Base-by-base conservation (phyloP, 164 flowering plant genomes). In the Stephania cephalantha region DNA sequence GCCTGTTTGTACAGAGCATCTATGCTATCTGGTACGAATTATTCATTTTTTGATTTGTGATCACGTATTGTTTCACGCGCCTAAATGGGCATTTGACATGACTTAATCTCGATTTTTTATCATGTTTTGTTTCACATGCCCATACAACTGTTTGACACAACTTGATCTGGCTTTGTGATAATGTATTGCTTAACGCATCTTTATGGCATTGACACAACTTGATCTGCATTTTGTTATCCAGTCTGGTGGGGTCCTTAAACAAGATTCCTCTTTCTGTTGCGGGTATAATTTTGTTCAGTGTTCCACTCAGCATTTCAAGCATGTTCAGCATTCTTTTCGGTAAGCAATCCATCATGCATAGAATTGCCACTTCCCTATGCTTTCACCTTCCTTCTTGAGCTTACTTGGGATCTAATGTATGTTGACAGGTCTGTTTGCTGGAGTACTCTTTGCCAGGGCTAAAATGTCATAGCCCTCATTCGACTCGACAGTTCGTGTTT, bases 201-300 rank as follows among this genome's bases (percentile, higher is more conserved):
- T 7, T 10, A 50, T 50, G 11, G 4, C 15, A 10, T 50, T 50
- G 8, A 58, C n/a, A n/a, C 65, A 2, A 58, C 12, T 58, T 6
- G n/a, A 58, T 58, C 18, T 66, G 42, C 44, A 20, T 4, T 58
- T 9, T 30, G 15, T 53, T 13, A 69, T 65, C 18, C 87, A 92
- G 95, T 79, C 82, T 92, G 79, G 92, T 90, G 65, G 97, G 97
- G 46, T 92, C 97, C 73, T 79, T 92, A n/a, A 92, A 92, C 86
- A 92, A 92, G 86, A 88, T 90, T 77, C 93, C 95, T 4, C 81
- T 92, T 45, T 90, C 95, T 0, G 48, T 90, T 72, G 92, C 89
- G 71, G 95, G 95, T 68, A 29, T 92, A 22, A 46, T 89, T 48
- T 22, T 92, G 75, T 92, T 92, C 87, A 87, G 86, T 17, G 95